Base-by-base conservation (phyloP, 1,284 basidiomycete genomes). In the Sphaerobolus stellatus region DNA sequence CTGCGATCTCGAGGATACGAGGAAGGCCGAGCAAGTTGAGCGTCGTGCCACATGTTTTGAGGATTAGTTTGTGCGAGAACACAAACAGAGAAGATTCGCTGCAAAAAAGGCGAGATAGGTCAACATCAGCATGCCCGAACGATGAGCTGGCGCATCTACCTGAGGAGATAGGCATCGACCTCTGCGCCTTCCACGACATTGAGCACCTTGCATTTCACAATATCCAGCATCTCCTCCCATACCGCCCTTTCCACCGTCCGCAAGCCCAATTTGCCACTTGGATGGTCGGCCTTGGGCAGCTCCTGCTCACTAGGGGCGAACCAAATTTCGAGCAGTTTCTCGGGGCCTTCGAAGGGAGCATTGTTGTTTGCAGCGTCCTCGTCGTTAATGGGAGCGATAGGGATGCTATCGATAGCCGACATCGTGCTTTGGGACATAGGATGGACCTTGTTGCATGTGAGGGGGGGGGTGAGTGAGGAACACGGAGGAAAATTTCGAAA, bases 11-110 rank as follows among this genome's bases (percentile, higher is more conserved):
- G 60, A 99, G 86, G 68, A 98, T 94, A 56, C 92, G 84, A 31
- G 93, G 90, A 48, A 98, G 80, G 25, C 97, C 97, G 56, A 97
- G 82, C 41, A 99, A 84, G 72, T 99, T 97, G 57, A 98, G 88
- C 9, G 97, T 99, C 1, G 97, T 99, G 16, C 97, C 97, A 71
- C 97, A 99, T 9, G 97, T 99, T 76, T 99, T 99, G 67, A 99
- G 83, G 64, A 99, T 98, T 61, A 99, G 80, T 61, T 94, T 90
- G 75, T 99, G 95, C 2, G 96, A 87, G 47, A 91, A 95, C 58
- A 99, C 87, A 67, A 99, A 97, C 63, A 99, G 82, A 47, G 95
- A 98, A 0, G 95, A 98, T 82, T 99, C 97, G 76, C 96, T 98
- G 69, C n/a, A 45, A 48, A 31, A 41, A 41, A 41, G 40, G 20